These are phyloP conservation scores for Sabuloglossum arenarium DNA, from an alignment of 495 filamentous ascomycete genomes.

Conservation along the genomic window DNA sequence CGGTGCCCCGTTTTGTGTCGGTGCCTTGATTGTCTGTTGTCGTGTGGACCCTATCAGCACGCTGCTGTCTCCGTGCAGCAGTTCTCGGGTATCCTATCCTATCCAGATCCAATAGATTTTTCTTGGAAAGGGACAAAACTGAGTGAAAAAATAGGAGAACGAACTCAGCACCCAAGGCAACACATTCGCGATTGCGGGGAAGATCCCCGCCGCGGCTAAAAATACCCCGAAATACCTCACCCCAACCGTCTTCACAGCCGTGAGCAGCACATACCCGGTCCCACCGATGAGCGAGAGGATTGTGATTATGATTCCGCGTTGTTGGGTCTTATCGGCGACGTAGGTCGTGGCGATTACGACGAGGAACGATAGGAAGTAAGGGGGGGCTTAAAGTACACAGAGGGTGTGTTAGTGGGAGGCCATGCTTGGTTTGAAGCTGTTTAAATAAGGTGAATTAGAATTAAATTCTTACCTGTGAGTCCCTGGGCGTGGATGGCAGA, in stretches of 20 bases:
- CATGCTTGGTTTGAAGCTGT: too few relatives aligned
- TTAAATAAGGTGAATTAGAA: too few relatives aligned
- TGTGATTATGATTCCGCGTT: slow-evolving; percentile 48
- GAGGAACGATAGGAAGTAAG: slow-evolving; percentile 59
- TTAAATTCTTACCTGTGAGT: slow-evolving; percentile 21
- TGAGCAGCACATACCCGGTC: slow-evolving; percentile 39
- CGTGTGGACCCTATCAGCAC: background rate
- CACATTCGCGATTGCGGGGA: slow-evolving; percentile 36
- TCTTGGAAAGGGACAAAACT: too few relatives aligned
- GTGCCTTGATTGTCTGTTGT: slow-evolving; percentile 52
- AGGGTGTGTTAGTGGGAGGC: background rate
- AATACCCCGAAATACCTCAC: slow-evolving; percentile 28
- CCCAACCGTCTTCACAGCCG: slow-evolving; percentile 15
- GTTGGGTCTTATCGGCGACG: slow-evolving; percentile 49
- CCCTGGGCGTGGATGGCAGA: slow-evolving; percentile 53
- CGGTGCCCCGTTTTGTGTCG: slow-evolving; percentile 47
- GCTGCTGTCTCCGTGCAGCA: background rate
- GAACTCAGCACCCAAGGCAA: slow-evolving; percentile 27
- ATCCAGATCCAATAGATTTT: too few relatives aligned
- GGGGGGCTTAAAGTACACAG: slow-evolving; percentile 37
- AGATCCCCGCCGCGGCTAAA: slow-evolving; percentile 35
- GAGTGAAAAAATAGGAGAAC: slow-evolving; percentile 16
- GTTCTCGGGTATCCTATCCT: too few relatives aligned
- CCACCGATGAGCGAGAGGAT: slow-evolving; percentile 38
- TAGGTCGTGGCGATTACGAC: slow-evolving; percentile 44